Percentiles rank a stretch among this genome's conserved stretches.
phyloP scores from a whole-genome alignment of 768 basidiomycete species.

The Panaeolus papilionaceus region DNA sequence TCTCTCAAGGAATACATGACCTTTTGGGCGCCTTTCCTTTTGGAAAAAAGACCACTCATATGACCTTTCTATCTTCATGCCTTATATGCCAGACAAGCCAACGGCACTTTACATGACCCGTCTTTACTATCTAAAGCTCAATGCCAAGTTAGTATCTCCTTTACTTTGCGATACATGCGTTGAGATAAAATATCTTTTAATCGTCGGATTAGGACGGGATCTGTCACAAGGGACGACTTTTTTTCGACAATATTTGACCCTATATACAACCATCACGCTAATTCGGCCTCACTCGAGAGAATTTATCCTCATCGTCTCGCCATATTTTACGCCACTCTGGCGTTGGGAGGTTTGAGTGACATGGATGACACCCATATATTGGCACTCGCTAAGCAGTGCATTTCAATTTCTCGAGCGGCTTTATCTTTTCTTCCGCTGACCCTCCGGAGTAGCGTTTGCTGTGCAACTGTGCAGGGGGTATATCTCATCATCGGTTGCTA shows the following conservation, averaged over 20 bases:
- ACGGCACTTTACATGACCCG: not conserved
- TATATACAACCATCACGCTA: not conserved
- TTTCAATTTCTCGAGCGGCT: not conserved
- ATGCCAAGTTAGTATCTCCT: not conserved
- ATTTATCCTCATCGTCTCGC: not conserved
- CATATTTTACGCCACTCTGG: not conserved
- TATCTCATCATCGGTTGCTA: not conserved
- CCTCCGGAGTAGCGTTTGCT: not conserved
- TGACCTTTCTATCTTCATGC: not conserved
- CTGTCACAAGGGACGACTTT: not conserved
- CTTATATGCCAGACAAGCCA: not conserved
- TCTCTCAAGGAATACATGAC: not conserved
- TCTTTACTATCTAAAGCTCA: not conserved
- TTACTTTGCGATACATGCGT: too few relatives aligned
- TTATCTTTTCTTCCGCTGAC: not conserved
- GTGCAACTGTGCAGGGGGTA: not conserved
- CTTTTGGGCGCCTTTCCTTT: constrained; percentile 1
- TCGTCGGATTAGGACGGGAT: not conserved
- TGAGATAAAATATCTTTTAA: not conserved
- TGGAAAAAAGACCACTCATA: not conserved
- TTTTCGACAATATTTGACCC: not conserved
- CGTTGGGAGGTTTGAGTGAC: not conserved
- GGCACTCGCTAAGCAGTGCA: not conserved
- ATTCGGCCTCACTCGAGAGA: not conserved
- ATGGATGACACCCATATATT: not conserved